A percentile compares a stretch with the other conserved stretches of the same genome.
Conservation (phyloP, 441 rosid species). For the Populus trichocarpa region DNA sequence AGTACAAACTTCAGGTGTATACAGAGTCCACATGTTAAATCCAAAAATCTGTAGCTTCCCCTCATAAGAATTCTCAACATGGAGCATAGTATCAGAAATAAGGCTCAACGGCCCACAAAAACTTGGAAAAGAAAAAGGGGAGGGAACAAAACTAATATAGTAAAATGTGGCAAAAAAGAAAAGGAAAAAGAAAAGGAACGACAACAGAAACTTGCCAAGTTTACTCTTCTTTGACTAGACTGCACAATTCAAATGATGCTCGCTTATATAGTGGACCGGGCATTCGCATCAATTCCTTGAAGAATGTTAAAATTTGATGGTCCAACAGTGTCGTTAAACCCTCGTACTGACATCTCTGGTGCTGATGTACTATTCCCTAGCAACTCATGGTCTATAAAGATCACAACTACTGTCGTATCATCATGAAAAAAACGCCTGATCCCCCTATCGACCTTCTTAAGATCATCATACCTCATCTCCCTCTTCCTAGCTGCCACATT, state of each 20-base stretch:
- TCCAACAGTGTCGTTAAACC: constrained; percentile 54
- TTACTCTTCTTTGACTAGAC: neutral
- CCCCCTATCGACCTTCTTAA: constrained; percentile 65
- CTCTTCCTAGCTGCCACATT: constrained; percentile 68
- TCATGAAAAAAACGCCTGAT: constrained; percentile 67
- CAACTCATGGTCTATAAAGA: constrained; percentile 68
- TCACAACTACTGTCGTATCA: constrained; percentile 80
- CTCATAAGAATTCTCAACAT: constrained; percentile 2
- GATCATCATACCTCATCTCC: constrained; percentile 61
- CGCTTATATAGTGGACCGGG: constrained; percentile 23
- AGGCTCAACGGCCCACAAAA: neutral
- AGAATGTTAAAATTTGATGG: constrained; percentile 66
- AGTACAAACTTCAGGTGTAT: constrained; percentile 12
- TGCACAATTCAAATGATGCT: neutral
- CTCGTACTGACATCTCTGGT: constrained; percentile 65
- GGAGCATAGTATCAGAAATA: neutral
- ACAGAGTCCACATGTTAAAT: constrained; percentile 13
- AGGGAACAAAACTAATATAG: neutral
- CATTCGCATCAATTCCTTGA: constrained; percentile 31
- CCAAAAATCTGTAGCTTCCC: constrained; percentile 6
- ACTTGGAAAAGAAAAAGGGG: neutral
- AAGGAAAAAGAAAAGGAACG: neutral
- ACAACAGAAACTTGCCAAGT: constrained; percentile 1
- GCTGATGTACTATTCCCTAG: constrained; percentile 37
- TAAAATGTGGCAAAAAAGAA: too few species aligned